A percentile compares a stretch with the other conserved stretches of the same genome.
Evolutionary conservation across 2,329 filamentous ascomycete genomes (phyloP).

Genomic region (Sporothrix pallida): DNA sequence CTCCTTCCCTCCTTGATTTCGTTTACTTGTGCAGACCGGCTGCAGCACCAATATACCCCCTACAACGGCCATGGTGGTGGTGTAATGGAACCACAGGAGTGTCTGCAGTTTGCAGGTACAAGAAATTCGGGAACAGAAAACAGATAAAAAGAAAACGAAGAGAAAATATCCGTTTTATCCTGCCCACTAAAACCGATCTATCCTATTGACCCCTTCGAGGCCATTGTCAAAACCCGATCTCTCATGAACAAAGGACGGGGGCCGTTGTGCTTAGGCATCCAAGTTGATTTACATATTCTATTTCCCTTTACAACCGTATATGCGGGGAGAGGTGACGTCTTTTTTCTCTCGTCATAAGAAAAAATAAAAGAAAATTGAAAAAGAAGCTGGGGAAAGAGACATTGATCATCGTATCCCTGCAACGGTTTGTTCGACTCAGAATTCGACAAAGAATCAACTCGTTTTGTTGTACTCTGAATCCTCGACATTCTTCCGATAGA

Average conservation of each 20-base stretch:
- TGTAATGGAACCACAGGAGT: background rate
- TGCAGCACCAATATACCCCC: background rate
- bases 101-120: background rate
- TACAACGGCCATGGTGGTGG: background rate
- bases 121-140: background rate
- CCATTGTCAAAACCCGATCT: background rate
- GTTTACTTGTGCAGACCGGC: slow-evolving; percentile 12
- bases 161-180: background rate
- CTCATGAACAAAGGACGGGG: background rate
- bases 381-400: background rate
- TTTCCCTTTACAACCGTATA: slow-evolving; percentile 1
- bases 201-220: background rate
- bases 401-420: background rate
- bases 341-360: too few species aligned
- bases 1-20: background rate
- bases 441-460: background rate
- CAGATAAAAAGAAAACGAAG: background rate
- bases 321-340: background rate
- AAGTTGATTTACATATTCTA: background rate
- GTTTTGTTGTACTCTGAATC: background rate
- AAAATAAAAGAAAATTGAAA: too few species aligned
- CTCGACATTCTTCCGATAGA: slow-evolving; percentile 7
- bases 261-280: slow-evolving; percentile 7
- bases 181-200: background rate
- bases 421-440: slow-evolving; percentile 7